Conservation (phyloP, 23 red algal genomes). For the Porphyridium purpureum region DNA sequence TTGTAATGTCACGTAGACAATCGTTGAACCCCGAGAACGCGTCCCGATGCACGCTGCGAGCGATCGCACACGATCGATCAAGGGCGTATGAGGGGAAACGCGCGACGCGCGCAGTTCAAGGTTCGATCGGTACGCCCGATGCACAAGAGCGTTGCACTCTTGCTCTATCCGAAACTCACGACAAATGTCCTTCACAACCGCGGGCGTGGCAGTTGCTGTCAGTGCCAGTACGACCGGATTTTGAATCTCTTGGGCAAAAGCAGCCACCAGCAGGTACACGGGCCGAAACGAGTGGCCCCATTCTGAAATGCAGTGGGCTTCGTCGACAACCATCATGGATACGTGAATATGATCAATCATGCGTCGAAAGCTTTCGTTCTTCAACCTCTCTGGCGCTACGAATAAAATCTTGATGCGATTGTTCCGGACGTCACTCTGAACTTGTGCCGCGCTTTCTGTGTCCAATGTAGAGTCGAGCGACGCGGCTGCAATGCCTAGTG, state of each 20-base stretch:
- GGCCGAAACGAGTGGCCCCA: conserved; percentile 95
- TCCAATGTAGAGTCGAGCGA: conserved; percentile 48
- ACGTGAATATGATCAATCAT: conserved; percentile 23
- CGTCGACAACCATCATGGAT: conserved; percentile 66
- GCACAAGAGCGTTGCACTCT: neutral
- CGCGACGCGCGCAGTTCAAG: no score
- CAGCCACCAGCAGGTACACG: conserved; percentile 52
- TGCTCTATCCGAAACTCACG: conserved; percentile 37
- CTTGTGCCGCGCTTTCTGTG: conserved; percentile 7
- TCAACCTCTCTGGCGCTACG: conserved; percentile 82
- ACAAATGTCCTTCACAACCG: conserved; percentile 55
- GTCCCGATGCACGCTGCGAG: conserved; percentile 23
- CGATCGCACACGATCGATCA: conserved; percentile 10
- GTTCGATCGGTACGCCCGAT: no score
- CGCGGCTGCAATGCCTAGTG: conserved; percentile 42
- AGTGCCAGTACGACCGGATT: conserved; percentile 40
- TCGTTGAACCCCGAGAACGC: conserved; percentile 26
- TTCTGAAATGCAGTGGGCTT: conserved; percentile 94
- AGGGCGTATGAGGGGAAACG: no score
- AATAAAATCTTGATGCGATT: conserved; percentile 46
- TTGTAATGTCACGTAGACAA: conserved; percentile 71
- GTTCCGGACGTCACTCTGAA: conserved; percentile 31
- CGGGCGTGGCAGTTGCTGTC: conserved; percentile 81
- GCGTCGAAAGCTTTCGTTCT: conserved; percentile 33
- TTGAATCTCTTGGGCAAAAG: conserved; percentile 24